Evolutionary conservation across 768 basidiomycete species (phyloP).

Genomic region (Mycena polygramma): DNA sequence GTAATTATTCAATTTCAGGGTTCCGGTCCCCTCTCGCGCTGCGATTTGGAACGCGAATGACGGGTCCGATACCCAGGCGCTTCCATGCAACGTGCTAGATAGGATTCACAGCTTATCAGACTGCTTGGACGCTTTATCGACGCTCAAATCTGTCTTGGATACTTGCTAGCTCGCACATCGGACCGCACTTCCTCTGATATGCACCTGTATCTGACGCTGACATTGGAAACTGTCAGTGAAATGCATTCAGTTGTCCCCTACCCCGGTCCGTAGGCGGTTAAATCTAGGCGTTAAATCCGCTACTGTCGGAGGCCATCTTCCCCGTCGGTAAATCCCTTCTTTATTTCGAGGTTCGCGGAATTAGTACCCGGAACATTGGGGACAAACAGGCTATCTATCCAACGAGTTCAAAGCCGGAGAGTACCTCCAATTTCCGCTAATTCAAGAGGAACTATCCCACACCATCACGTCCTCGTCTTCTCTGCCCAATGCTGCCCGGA

Average conservation of each 20-base stretch:
- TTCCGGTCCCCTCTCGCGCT: neutral
- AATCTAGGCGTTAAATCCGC: constrained; percentile 6
- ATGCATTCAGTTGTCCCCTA: neutral
- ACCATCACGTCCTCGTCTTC: constrained; percentile 35
- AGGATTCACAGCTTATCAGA: neutral
- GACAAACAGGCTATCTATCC: constrained; percentile 1
- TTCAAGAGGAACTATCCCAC: constrained; percentile 26
- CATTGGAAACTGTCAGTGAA: neutral
- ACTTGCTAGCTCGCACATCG: constrained; percentile 1
- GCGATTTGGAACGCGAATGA: neutral
- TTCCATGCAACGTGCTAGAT: neutral
- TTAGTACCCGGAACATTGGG: neutral
- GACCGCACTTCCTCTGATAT: constrained; percentile 8
- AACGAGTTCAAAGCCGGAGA: constrained; percentile 1
- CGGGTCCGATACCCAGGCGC: neutral
- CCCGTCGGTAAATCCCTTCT: constrained; percentile 1
- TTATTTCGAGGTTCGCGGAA: neutral
- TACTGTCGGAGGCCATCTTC: neutral
- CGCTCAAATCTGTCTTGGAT: constrained; percentile 10
- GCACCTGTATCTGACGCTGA: neutral
- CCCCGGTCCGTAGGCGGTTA: constrained; percentile 7
- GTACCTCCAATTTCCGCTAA: neutral
- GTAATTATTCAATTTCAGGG: too few relatives aligned
- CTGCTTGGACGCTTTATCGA: constrained; percentile 1
- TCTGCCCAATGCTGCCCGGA: constrained; percentile 32